Evolutionary conservation across 805 yeast species (phyloP), one percentile per base, ranked within the genome.

Genomic region (Saccharomycopsis sp.): DNA sequence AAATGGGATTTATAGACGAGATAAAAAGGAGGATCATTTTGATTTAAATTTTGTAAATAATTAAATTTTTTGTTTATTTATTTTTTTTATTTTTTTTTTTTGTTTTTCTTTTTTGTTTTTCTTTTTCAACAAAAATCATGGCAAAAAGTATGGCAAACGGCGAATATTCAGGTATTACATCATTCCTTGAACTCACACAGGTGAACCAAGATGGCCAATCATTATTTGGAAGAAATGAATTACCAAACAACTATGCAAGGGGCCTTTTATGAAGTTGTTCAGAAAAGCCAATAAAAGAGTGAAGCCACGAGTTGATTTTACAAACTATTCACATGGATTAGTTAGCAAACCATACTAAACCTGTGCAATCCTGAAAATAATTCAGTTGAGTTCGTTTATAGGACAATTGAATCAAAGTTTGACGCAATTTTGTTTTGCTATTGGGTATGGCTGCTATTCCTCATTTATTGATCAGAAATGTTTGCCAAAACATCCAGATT

Each of bases 201-300:
- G 54, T 64, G 3, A 48, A 51, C 11, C 54, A 53, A 19, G 60
- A 60, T 32, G 62, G 65, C 1, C 47, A 56, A 1, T 58, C 64
- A 0, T 45, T 63, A 1, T 47, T 54, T 11, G 56, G 44, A 6
- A 11, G 22, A 16, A 33, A 23, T 7, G 38, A 31, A 48, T 51
- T 9, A 21, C 27, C 9, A 14, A 31, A 11, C 4, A 28, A 4
- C 71, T 83, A 43, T 82, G 82, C 46, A 66, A 9, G 23, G 21
- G 31, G n/a, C n/a, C n/a, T n/a, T n/a, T n/a, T 87, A 44, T 75
- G 85, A 32, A 68, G 96, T 44, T 77, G 79, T 51, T 79, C 89
- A 81, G 79, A 72, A 19, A 64, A 66, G 8, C 89, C 85, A 53
- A 66, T 48, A 52, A 57, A 42, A 55, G 64, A 56, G 34, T 70